Percentiles rank a stretch among this genome's conserved stretches.
Evolutionary conservation across 768 basidiomycete genomes (phyloP).

Genomic region (Lactarius quietus): DNA sequence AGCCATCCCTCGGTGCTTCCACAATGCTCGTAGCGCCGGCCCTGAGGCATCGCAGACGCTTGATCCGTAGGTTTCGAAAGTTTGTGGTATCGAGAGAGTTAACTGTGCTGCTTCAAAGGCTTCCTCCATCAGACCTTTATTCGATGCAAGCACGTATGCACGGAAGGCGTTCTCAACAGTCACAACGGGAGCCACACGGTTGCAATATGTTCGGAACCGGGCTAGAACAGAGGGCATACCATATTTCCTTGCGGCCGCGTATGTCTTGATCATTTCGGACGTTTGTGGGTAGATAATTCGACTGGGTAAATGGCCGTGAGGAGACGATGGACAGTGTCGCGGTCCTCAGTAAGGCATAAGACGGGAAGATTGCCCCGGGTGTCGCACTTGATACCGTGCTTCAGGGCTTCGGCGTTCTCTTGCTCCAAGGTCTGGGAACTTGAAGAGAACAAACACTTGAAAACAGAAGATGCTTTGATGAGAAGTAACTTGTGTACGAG

Average conservation of each 20-base stretch:
- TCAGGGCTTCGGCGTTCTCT: background rate
- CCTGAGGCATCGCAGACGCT: conserved; percentile 6
- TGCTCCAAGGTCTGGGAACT: background rate
- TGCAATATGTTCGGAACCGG: conserved; percentile 3
- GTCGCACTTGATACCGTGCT: background rate
- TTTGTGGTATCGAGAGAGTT: background rate
- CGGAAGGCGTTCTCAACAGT: conserved; percentile 7
- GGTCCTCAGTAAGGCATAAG: conserved; percentile 6
- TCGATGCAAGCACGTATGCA: conserved; percentile 6
- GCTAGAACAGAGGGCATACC: conserved; percentile 1
- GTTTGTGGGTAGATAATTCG: conserved; percentile 12
- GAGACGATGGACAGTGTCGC: conserved; percentile 16
- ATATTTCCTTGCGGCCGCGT: conserved; percentile 6
- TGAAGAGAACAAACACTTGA: conserved; percentile 11
- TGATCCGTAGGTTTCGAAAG: background rate
- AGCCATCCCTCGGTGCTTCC: background rate
- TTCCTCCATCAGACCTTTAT: conserved; percentile 3
- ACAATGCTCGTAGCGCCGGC: conserved; percentile 4
- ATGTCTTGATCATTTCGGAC: conserved; percentile 9
- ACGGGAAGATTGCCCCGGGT: background rate
- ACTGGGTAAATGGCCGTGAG: conserved; percentile 17
- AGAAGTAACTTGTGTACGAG: conserved; percentile 13
- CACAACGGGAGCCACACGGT: background rate
- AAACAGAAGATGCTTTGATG: conserved; percentile 14
- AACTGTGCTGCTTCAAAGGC: conserved; percentile 7